phyloP scores from a whole-genome alignment of 176 grass and related monocot species.

The Eremochloa ophiuroides region DNA sequence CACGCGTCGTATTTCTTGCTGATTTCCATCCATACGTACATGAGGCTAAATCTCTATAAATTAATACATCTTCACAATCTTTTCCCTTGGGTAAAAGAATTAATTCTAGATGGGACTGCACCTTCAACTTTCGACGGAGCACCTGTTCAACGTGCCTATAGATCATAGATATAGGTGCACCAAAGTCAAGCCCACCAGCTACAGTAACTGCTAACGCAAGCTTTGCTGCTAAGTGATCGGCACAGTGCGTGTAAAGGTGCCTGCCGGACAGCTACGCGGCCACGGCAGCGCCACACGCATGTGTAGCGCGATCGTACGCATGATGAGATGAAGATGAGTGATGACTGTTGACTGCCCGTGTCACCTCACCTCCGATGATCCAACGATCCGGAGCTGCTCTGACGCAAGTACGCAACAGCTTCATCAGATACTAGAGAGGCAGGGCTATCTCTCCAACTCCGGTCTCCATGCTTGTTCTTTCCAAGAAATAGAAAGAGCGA shows the following conservation, averaged over 20 bases:
- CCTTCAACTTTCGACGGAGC: background rate
- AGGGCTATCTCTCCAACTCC: background rate
- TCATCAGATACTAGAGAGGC: background rate
- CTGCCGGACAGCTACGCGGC: background rate
- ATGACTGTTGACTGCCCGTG: too few species aligned
- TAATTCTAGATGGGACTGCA: too few species aligned
- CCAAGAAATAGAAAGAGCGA: conserved; percentile 1
- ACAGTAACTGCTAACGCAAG: background rate
- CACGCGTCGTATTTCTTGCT: background rate
- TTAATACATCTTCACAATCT: too few species aligned
- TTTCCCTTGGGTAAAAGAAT: too few species aligned
- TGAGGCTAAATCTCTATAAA: too few species aligned
- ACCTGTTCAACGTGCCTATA: background rate
- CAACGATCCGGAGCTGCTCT: background rate
- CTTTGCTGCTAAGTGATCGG: background rate
- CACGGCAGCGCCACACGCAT: background rate
- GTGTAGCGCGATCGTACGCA: background rate
- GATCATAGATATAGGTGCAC: background rate
- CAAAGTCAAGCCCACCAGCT: background rate
- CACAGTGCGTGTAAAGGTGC: background rate
- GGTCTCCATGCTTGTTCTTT: conserved; percentile 27
- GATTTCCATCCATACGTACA: background rate
- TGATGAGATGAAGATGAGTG: background rate
- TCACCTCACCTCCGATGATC: too few species aligned
- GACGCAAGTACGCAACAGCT: background rate